Conservation (phyloP, 176 grass and related monocot species). For the Leersia perrieri region DNA sequence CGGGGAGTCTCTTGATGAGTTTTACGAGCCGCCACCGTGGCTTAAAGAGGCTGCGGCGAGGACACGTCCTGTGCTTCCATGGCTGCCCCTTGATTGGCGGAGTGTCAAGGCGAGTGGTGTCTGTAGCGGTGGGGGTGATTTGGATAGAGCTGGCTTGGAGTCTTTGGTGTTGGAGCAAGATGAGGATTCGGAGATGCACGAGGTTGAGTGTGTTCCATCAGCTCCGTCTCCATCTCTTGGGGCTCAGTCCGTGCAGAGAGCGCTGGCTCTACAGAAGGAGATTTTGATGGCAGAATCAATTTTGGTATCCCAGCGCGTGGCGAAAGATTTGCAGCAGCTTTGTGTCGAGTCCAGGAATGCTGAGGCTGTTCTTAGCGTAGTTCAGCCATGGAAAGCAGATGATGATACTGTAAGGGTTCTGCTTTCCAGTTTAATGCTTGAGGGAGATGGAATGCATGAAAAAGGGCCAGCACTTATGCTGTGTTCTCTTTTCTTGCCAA, state of each 20-base stretch:
- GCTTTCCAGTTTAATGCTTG: slow-evolving; percentile 46
- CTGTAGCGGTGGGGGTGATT: neutral
- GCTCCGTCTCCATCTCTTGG: slow-evolving; percentile 19
- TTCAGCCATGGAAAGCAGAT: slow-evolving; percentile 69
- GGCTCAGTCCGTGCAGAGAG: slow-evolving; percentile 9
- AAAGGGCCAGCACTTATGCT: slow-evolving; percentile 51
- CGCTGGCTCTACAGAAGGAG: slow-evolving; percentile 38
- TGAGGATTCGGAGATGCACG: slow-evolving; percentile 33
- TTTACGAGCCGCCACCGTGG: slow-evolving; percentile 53
- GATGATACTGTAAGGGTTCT: slow-evolving; percentile 53
- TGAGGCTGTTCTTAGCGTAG: slow-evolving; percentile 50
- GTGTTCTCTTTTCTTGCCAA: slow-evolving; percentile 66
- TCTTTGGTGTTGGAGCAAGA: slow-evolving; percentile 20
- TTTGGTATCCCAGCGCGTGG: slow-evolving; percentile 34
- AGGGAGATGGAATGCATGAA: slow-evolving; percentile 15
- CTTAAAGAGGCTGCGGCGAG: slow-evolving; percentile 30
- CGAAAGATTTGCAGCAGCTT: slow-evolving; percentile 50
- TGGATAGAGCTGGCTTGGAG: neutral
- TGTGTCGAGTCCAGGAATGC: slow-evolving; percentile 55
- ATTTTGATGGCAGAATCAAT: slow-evolving; percentile 38
- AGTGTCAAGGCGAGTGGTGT: neutral
- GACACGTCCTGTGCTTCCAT: slow-evolving; percentile 43
- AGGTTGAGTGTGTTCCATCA: neutral
- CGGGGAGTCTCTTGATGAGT: slow-evolving; percentile 28
- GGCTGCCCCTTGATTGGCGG: slow-evolving; percentile 58